Evolutionary conservation across 2,329 filamentous ascomycete genomes (phyloP).

Genomic region (Acarospora socialis): DNA sequence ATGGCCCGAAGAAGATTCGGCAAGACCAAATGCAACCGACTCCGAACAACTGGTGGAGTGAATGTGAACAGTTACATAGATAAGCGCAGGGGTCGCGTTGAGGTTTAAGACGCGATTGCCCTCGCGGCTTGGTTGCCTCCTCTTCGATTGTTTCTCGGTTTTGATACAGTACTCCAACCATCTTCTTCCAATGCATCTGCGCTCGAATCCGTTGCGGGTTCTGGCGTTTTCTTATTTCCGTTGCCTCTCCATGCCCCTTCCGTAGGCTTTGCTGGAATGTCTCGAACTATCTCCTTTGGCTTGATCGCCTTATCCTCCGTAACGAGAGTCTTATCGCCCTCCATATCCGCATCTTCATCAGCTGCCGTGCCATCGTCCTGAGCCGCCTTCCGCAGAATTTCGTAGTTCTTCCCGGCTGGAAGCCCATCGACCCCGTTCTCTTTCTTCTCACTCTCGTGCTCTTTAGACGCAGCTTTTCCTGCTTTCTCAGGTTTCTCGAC

Average conservation of each 20-base stretch:
- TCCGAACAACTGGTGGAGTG: too few relatives aligned
- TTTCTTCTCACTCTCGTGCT: slow-evolving; percentile 20
- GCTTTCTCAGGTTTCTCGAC: slow-evolving; percentile 33
- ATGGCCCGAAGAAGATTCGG: too few relatives aligned
- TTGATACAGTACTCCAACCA: slow-evolving; percentile 39
- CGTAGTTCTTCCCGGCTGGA: slow-evolving; percentile 36
- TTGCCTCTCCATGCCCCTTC: slow-evolving; percentile 20
- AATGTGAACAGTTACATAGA: too few relatives aligned
- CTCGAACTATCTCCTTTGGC: slow-evolving; percentile 39
- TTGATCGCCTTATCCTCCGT: slow-evolving; percentile 36
- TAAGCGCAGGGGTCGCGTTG: neutral
- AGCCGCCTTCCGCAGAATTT: slow-evolving; percentile 38
- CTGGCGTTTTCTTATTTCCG: slow-evolving; percentile 12
- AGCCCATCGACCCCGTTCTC: slow-evolving; percentile 28
- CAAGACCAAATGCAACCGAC: slow-evolving; percentile 14
- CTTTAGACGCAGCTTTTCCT: slow-evolving; percentile 21
- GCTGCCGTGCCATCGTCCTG: slow-evolving; percentile 31
- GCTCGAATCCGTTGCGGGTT: slow-evolving; percentile 22
- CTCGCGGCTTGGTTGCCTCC: slow-evolving; percentile 25
- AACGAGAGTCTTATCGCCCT: slow-evolving; percentile 16
- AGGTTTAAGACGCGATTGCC: slow-evolving; percentile 32
- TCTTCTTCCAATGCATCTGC: slow-evolving; percentile 36
- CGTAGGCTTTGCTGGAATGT: slow-evolving; percentile 28
- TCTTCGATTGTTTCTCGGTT: slow-evolving; percentile 31
- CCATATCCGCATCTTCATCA: slow-evolving; percentile 35